phyloP scores from a whole-genome alignment of 2,329 filamentous ascomycete species.

The Exophiala phaeomuriformis region DNA sequence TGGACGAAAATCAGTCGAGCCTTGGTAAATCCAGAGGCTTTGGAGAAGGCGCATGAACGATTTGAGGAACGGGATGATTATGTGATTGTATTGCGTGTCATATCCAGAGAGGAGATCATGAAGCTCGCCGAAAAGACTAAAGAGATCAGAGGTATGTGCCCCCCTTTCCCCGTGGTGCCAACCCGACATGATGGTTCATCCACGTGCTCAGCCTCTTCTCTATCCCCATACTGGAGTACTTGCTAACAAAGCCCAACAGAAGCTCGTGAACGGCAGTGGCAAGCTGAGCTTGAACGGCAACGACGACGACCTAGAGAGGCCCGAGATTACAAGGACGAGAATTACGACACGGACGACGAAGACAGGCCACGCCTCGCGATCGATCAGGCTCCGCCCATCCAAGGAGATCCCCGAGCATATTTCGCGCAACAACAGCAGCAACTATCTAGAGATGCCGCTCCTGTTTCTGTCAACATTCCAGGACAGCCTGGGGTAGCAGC shows the following conservation, averaged over 20 bases:
- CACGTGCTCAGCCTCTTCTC: not conserved
- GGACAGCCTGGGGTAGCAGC: conserved; percentile 4
- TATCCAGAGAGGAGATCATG: conserved; percentile 85
- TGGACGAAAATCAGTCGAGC: conserved; percentile 85
- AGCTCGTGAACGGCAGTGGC: conserved; percentile 29
- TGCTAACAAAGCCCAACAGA: conserved; percentile 29
- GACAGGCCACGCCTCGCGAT: conserved; percentile 29
- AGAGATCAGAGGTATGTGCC: conserved; percentile 63
- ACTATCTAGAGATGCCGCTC: conserved; percentile 1
- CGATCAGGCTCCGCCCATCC: conserved; percentile 29
- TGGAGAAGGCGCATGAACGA: conserved; percentile 79
- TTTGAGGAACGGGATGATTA: conserved; percentile 90
- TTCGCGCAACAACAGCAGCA: conserved; percentile 18
- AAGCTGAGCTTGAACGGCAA: conserved; percentile 32
- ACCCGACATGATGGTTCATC: not conserved
- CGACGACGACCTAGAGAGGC: conserved; percentile 40
- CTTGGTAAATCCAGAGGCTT: conserved; percentile 80
- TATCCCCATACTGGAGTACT: not conserved
- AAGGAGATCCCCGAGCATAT: conserved; percentile 18
- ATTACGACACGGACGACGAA: conserved; percentile 33
- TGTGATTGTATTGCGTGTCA: conserved; percentile 82
- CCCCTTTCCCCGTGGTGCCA: not conserved
- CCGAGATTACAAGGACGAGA: conserved; percentile 31
- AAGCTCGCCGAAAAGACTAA: conserved; percentile 74
- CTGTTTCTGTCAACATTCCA: not conserved